These are phyloP conservation scores for Filosporella fistucella DNA, from an alignment of 495 filamentous ascomycete species.

Conservation along the genomic window DNA sequence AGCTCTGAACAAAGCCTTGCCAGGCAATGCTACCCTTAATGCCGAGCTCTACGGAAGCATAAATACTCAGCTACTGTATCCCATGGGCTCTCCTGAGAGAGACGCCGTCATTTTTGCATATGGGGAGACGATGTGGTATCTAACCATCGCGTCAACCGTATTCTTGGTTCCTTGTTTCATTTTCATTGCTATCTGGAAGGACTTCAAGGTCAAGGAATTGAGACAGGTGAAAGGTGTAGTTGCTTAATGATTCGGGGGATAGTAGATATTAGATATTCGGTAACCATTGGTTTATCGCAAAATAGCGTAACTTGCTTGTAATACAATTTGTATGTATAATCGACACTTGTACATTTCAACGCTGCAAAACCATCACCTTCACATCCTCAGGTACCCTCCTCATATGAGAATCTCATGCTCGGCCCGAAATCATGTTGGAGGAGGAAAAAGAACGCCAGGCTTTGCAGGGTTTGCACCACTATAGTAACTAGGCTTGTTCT, in stretches of 20 bases:
- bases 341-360: too few relatives aligned
- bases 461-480: too few relatives aligned
- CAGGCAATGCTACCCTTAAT: conserved; percentile 37
- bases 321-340: too few relatives aligned
- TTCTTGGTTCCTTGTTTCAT: conserved; percentile 35
- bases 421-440: too few relatives aligned
- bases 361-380: too few relatives aligned
- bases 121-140: conserved; percentile 34
- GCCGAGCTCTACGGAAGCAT: conserved; percentile 53
- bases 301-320: too few relatives aligned
- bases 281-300: too few relatives aligned
- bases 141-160: conserved; percentile 18
- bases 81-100: conserved; percentile 50
- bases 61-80: conserved; percentile 52
- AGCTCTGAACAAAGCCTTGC: conserved; percentile 50
- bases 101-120: conserved; percentile 61
- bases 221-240: conserved; percentile 34
- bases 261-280: too few relatives aligned
- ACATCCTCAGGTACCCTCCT: too few relatives aligned
- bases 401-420: too few relatives aligned
- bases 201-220: conserved; percentile 49
- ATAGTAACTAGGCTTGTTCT: conserved; percentile 11
- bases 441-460: too few relatives aligned
- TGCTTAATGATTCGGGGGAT: conserved; percentile 5
- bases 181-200: conserved; percentile 38